These are phyloP conservation scores for Pachysandra terminalis DNA, from an alignment of 164 flowering plant species.

Conservation along the genomic window DNA sequence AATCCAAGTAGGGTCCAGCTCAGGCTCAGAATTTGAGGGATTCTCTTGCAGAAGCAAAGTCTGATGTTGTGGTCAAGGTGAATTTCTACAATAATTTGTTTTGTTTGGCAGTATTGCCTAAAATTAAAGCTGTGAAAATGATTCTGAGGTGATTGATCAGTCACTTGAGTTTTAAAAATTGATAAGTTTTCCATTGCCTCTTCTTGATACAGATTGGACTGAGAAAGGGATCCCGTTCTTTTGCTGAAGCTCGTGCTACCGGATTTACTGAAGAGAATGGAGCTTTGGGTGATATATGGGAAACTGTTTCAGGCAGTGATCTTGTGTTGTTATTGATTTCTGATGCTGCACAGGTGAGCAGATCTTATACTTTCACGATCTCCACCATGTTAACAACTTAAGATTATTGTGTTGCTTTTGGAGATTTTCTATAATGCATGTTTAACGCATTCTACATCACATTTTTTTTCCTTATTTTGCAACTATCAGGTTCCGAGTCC, in stretches of 20 bases:
- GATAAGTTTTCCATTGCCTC: background rate
- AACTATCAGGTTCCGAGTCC: no score
- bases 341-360: conserved; percentile 68
- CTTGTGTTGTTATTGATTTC: conserved; percentile 67
- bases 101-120: no score
- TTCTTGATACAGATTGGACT: conserved; percentile 52
- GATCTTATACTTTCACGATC: background rate
- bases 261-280: conserved; percentile 74
- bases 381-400: no score
- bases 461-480: no score
- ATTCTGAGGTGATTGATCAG: background rate
- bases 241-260: conserved; percentile 70
- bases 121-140: background rate
- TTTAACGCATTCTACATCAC: no score
- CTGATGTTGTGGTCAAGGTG: conserved; percentile 75
- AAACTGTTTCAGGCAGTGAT: conserved; percentile 64
- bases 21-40: conserved; percentile 80
- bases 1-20: conserved; percentile 56
- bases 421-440: no score
- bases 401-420: no score
- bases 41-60: conserved; percentile 65
- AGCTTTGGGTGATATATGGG: conserved; percentile 68
- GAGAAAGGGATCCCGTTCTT: conserved; percentile 73
- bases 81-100: background rate
- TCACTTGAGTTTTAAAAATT: background rate